Evolutionary conservation across 176 grass and related monocot genomes (phyloP).

Genomic region (Puccinellia tenuiflora): DNA sequence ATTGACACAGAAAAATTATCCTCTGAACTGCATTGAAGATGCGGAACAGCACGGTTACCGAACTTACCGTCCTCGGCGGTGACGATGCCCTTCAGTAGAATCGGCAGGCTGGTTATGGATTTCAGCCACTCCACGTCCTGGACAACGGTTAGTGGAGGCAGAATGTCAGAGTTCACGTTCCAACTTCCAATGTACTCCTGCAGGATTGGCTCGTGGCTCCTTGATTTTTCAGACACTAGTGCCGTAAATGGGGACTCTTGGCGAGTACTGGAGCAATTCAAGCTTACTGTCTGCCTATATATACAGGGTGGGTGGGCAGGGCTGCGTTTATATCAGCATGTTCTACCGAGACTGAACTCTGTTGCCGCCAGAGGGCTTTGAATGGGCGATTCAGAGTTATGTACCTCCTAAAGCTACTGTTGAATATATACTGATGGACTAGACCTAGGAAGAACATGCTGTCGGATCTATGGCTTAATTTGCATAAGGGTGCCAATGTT

Average conservation of each 20-base stretch:
- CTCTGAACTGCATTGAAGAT: neutral
- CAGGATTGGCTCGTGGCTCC: neutral
- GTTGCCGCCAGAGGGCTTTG: conserved; percentile 4
- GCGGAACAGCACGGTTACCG: neutral
- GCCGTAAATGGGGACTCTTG: neutral
- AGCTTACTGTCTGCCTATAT: neutral
- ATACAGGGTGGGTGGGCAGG: neutral
- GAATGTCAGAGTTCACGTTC: neutral
- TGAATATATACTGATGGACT: neutral
- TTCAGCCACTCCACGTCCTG: conserved; percentile 81
- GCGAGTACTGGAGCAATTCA: conserved; percentile 18
- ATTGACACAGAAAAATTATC: neutral
- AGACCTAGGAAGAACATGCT: conserved; percentile 11
- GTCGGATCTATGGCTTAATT: conserved; percentile 15
- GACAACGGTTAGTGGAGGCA: neutral
- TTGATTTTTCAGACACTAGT: neutral
- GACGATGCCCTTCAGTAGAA: conserved; percentile 74
- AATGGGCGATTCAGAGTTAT: neutral
- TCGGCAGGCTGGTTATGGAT: conserved; percentile 70
- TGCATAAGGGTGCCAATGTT: neutral
- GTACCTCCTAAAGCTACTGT: conserved; percentile 5
- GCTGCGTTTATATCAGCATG: neutral
- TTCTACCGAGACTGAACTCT: neutral
- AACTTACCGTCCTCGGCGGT: conserved; percentile 74
- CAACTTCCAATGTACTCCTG: neutral